phyloP scores from a whole-genome alignment of 2,329 filamentous ascomycete species.

The Cytospora piceae region DNA sequence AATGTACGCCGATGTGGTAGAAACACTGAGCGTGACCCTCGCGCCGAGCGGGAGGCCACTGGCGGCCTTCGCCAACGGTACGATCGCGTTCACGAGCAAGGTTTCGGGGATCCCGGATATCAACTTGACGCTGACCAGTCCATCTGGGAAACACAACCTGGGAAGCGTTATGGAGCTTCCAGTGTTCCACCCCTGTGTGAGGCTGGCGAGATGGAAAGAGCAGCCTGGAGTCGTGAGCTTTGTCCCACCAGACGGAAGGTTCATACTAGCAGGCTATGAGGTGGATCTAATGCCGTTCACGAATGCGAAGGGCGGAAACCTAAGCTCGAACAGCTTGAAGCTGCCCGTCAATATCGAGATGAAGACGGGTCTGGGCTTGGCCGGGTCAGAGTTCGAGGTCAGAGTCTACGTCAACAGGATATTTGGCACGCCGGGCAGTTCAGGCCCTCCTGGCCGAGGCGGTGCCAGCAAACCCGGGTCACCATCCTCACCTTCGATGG shows the following conservation, averaged over 20 bases:
- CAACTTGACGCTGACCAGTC: constrained; percentile 76
- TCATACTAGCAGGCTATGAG: constrained; percentile 92
- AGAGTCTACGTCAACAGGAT: constrained; percentile 72
- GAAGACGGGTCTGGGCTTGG: constrained; percentile 74
- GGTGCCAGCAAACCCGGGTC: constrained; percentile 53
- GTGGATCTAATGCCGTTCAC: constrained; percentile 83
- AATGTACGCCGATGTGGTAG: constrained; percentile 93
- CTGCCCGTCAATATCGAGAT: constrained; percentile 83
- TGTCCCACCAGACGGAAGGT: constrained; percentile 90
- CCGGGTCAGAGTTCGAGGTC: constrained; percentile 87
- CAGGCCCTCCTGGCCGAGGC: constrained; percentile 45
- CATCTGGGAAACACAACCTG: constrained; percentile 79
- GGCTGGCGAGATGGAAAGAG: constrained; percentile 87
- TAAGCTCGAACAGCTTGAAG: constrained; percentile 68
- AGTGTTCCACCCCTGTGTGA: constrained; percentile 94
- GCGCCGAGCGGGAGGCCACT: constrained; percentile 88
- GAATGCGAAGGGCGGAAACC: constrained; percentile 57
- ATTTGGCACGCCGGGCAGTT: constrained; percentile 48
- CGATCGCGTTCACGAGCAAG: constrained; percentile 92
- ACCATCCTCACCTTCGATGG: constrained; percentile 64
- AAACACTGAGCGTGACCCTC: constrained; percentile 84
- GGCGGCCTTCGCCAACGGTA: constrained; percentile 85
- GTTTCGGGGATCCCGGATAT: constrained; percentile 94
- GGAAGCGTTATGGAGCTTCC: constrained; percentile 79
- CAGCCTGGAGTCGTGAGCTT: constrained; percentile 92